Evolutionary conservation across 352 stramenopile species (phyloP), one percentile per base, ranked within the genome.

Genomic region (Pseudoperonospora humuli): DNA sequence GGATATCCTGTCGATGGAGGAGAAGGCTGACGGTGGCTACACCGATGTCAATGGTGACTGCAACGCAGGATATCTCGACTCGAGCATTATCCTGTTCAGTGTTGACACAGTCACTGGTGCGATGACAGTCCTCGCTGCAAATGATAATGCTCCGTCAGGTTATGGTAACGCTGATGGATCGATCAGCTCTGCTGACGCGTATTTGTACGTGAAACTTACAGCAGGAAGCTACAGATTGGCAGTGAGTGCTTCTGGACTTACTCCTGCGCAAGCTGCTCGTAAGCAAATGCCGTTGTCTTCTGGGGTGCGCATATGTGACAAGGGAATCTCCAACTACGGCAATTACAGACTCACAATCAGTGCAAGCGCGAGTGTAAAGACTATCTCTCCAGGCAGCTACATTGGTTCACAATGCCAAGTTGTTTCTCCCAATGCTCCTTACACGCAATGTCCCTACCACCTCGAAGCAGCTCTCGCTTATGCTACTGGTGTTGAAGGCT

Each of bases 1-100:
- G 0, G 74, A 86, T 37, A 71, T 88, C 14, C 45, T 88, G 13
- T 84, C 74, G 0, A 78, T 84, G 57, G 74, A 88, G n/a, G n/a
- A 36, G 9, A 47, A 67, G n/a, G 19, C 13, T 4, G 56, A 39
- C 14, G 61, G 53, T 0, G 39, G 50, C n/a, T 88, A 61, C 26
- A 51, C 69, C 3, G 74, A 88, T 47, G 58, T 88, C 13, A 86
- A 88, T 33, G 45, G 42, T 7, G 73, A 88, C 53, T 88, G 76
- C 60, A 88, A 79, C 31, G 71, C 76, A 18, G 64, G 61, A 7
- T 81, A 74, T 39, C 64, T 86, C 43, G 74, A 88, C 57, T 71
- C 71, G 7, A 64, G 61, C 7, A 69, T 88, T 35, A 51, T 81
- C 3, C 50, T 88, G 2, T 85, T 88, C 49, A 50, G 37, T 0